Evolutionary conservation across 495 filamentous ascomycete genomes (phyloP).

Genomic region (Ramalina peruviana): DNA sequence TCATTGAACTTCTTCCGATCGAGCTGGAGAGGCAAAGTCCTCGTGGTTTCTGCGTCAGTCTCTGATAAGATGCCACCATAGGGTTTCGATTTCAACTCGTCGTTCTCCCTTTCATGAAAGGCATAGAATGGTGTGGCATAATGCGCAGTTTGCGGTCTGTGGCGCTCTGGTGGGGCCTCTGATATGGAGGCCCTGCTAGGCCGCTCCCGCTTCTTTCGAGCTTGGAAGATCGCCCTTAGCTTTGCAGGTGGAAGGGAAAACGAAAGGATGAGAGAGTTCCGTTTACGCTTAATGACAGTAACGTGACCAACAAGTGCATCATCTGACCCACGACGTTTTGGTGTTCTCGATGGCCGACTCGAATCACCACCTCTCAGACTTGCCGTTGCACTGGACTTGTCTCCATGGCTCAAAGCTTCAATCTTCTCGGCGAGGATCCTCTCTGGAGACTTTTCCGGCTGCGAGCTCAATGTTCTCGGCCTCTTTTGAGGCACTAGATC

Average conservation of each 20-base stretch:
- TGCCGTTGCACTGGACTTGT: constrained; percentile 2
- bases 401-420: constrained; percentile 16
- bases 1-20: constrained; percentile 79
- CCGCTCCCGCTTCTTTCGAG: constrained; percentile 15
- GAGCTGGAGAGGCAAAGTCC: constrained; percentile 62
- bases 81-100: constrained; percentile 82
- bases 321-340: constrained; percentile 22
- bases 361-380: background rate
- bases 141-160: constrained; percentile 33
- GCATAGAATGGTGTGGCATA: constrained; percentile 66
- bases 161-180: constrained; percentile 28
- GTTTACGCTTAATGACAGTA: constrained; percentile 20
- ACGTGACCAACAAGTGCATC: constrained; percentile 18
- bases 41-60: constrained; percentile 77
- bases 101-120: constrained; percentile 72
- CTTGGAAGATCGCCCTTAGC: constrained; percentile 42
- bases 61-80: constrained; percentile 90
- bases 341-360: constrained; percentile 17
- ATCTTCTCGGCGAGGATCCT: constrained; percentile 9
- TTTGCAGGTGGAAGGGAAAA: constrained; percentile 47
- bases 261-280: constrained; percentile 37
- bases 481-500: constrained; percentile 34
- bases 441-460: constrained; percentile 6
- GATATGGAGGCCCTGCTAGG: constrained; percentile 23
- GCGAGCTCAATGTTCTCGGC: constrained; percentile 17